Evolutionary conservation across 169 alveolate species (phyloP), one percentile per base, ranked within the genome.

Genomic region (Fabrea salina): DNA sequence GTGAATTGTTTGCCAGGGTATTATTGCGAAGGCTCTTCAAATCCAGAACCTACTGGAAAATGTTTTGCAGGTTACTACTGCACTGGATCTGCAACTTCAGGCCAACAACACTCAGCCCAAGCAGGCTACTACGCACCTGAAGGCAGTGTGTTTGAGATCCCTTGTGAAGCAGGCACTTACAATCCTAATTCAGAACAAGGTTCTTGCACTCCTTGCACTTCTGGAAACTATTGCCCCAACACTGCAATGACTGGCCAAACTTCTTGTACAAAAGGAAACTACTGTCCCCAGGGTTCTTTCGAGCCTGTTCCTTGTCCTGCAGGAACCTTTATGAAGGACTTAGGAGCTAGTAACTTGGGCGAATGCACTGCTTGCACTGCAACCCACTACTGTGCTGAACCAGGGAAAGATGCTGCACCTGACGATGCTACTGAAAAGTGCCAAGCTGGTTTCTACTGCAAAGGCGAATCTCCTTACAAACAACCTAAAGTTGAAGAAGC

Each of bases 31-130:
- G 83, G 83, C 19, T 85, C 86, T 32, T 41, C 51, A 39, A 44
- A 25, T 27, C 54, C 71, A 33, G 58, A 68, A 33, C 89, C 89
- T 25, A 64, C 89, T 64, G 95, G 91, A 3, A 39, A 35, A 27
- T 91, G 96, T 70, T 30, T 49, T 3, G 89, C 84, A 13, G 96
- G 96, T 0, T 86, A 56, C 67, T 91, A 91, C 59, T 91, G 96
- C 71, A 32, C 87, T n/a, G 84, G 85, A 25, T 91, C 91, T 19
- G 35, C 87, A 5, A 66, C 88, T 8, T 19, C 43, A 11, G 39
- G 85, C 40, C 77, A 79, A 40, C 35, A 57, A 80, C 8, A 25
- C 39, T 6, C 39, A 39, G 75, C 84, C 6, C 82, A 0, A 30
- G 47, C 32, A 54, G 82, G 33, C 86, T 85, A 30, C 74, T 82